A percentile compares a stretch with the other conserved stretches of the same genome.
phyloP scores from a whole-genome alignment of 352 stramenopile species.

The Thalassiosira hispida region DNA sequence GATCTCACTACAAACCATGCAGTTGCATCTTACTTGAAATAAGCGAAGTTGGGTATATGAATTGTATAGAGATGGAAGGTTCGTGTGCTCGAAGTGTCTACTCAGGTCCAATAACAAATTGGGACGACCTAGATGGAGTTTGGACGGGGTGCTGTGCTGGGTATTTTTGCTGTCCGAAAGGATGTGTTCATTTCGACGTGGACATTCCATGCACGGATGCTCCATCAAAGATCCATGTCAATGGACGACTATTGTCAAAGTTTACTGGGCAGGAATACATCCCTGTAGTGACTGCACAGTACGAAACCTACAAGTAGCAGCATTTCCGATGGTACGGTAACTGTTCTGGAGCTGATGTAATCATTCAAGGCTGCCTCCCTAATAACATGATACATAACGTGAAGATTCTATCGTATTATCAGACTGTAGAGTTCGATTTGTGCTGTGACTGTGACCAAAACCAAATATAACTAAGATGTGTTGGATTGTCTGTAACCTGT shows the following conservation, averaged over 20 bases:
- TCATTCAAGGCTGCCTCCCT: too few relatives aligned
- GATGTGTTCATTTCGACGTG: constrained; percentile 43
- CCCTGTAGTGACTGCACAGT: constrained; percentile 2
- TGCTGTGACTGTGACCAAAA: too few relatives aligned
- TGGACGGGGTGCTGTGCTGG: constrained; percentile 22
- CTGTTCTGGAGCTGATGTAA: not conserved
- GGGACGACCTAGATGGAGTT: constrained; percentile 22
- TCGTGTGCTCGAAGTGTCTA: constrained; percentile 4
- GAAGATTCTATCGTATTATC: too few relatives aligned
- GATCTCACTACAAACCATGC: constrained; percentile 21
- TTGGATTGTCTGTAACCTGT: too few relatives aligned
- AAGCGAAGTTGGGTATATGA: constrained; percentile 11
- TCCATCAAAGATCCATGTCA: constrained; percentile 27
- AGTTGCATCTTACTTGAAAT: constrained; percentile 24
- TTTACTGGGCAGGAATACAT: not conserved
- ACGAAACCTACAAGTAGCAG: not conserved
- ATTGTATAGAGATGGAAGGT: constrained; percentile 37
- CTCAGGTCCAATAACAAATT: constrained; percentile 36
- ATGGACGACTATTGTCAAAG: constrained; percentile 30
- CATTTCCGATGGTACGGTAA: not conserved
- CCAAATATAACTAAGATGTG: too few relatives aligned
- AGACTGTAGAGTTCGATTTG: too few relatives aligned
- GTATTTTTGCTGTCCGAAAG: constrained; percentile 25
- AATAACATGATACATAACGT: too few relatives aligned
- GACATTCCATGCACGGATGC: constrained; percentile 9